Evolutionary conservation across 805 yeast species (phyloP).

Genomic region (Cyberlindnera japonica): DNA sequence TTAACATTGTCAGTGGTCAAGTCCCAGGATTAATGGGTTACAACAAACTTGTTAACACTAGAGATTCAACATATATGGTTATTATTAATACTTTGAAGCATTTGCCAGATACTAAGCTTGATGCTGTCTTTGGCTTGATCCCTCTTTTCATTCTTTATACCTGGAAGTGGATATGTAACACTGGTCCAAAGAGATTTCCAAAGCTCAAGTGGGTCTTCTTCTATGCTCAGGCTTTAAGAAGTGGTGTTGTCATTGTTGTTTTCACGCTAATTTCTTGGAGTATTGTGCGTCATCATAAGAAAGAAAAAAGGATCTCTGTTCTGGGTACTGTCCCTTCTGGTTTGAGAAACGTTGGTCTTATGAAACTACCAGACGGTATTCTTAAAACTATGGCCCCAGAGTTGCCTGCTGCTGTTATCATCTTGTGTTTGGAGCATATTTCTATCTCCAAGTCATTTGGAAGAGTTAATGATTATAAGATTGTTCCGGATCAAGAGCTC

Average conservation of each 20-base stretch:
- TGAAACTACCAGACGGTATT: conserved; percentile 59
- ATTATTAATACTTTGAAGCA: conserved; percentile 69
- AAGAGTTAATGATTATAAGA: conserved; percentile 84
- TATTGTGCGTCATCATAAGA: conserved; percentile 50
- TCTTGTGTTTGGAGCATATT: conserved; percentile 84
- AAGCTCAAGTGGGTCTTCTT: conserved; percentile 51
- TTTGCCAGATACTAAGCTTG: conserved; percentile 61
- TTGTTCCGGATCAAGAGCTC: conserved; percentile 89
- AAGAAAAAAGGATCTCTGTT: conserved; percentile 44
- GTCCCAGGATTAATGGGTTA: conserved; percentile 84
- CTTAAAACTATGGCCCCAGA: conserved; percentile 63
- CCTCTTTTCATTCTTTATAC: conserved; percentile 65
- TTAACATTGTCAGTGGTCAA: conserved; percentile 79
- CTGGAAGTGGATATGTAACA: conserved; percentile 65
- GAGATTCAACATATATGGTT: conserved; percentile 65
- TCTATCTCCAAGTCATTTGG: conserved; percentile 94
- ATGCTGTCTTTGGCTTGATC: conserved; percentile 88
- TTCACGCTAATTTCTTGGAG: conserved; percentile 84
- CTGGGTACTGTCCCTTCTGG: conserved; percentile 84
- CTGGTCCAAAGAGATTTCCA: conserved; percentile 62
- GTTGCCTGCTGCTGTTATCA: conserved; percentile 80
- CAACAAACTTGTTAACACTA: conserved; percentile 61
- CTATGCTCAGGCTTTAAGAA: conserved; percentile 71
- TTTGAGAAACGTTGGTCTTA: conserved; percentile 68
- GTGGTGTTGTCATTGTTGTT: conserved; percentile 76